phyloP scores from a whole-genome alignment of 2,329 filamentous ascomycete genomes.

The Botryotinia narcissicola region DNA sequence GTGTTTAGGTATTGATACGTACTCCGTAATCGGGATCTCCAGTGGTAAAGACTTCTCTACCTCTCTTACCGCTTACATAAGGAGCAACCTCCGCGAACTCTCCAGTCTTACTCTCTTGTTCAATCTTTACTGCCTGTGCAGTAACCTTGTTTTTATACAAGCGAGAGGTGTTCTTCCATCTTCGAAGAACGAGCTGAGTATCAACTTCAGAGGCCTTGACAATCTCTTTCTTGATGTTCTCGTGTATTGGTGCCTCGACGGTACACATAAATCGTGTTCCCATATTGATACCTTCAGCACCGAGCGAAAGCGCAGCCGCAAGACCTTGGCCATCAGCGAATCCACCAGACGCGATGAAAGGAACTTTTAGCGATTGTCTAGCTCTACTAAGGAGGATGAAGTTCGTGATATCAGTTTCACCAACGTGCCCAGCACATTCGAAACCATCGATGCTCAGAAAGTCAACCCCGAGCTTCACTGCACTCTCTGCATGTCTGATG shows the following conservation, averaged over 20 bases:
- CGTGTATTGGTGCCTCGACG: slow-evolving; percentile 85
- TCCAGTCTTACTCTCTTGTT: slow-evolving; percentile 76
- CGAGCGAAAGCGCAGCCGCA: slow-evolving; percentile 83
- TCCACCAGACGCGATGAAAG: slow-evolving; percentile 93
- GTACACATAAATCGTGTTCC: slow-evolving; percentile 98
- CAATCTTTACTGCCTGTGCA: slow-evolving; percentile 74
- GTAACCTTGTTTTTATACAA: slow-evolving; percentile 90
- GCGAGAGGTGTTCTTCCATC: slow-evolving; percentile 90
- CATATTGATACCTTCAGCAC: slow-evolving; percentile 97
- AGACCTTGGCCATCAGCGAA: slow-evolving; percentile 94
- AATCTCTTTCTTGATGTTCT: slow-evolving; percentile 91
- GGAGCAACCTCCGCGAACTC: slow-evolving; percentile 88
- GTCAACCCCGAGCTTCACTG: slow-evolving; percentile 91
- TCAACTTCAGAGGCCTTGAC: slow-evolving; percentile 86
- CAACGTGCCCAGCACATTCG: slow-evolving; percentile 89
- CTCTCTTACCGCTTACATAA: slow-evolving; percentile 85
- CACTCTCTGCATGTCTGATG: slow-evolving; percentile 87
- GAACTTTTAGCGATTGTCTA: slow-evolving; percentile 76
- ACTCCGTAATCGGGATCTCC: slow-evolving; percentile 89
- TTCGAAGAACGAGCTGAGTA: slow-evolving; percentile 79
- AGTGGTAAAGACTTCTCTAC: slow-evolving; percentile 85
- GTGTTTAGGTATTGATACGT: slow-evolving; percentile 43
- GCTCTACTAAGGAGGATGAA: slow-evolving; percentile 84
- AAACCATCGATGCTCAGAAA: slow-evolving; percentile 97
- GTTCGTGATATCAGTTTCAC: slow-evolving; percentile 84